phyloP scores from a whole-genome alignment of 805 yeast genomes.

The Metschnikowia shivogae region DNA sequence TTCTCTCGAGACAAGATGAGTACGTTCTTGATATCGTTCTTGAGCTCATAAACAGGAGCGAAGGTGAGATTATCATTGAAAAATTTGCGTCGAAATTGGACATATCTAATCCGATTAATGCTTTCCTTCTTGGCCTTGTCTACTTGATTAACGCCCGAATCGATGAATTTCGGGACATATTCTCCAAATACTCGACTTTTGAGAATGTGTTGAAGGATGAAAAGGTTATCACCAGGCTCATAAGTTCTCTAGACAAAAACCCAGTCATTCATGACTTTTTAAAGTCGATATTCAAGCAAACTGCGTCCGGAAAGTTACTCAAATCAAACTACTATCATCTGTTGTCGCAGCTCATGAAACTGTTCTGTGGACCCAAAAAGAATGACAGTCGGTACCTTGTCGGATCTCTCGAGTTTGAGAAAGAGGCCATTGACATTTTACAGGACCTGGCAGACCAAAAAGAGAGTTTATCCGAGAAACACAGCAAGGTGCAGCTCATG shows the following conservation, averaged over 20 bases:
- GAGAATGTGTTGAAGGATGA: constrained; percentile 9
- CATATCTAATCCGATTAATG: constrained; percentile 18
- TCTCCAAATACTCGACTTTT: constrained; percentile 22
- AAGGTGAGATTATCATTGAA: constrained; percentile 8
- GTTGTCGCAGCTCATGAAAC: constrained; percentile 20
- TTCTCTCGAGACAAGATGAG: constrained; percentile 5
- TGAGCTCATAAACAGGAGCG: constrained; percentile 15
- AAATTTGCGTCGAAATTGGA: constrained; percentile 17
- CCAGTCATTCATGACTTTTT: constrained; percentile 20
- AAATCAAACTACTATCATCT: constrained; percentile 30
- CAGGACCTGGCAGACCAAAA: constrained; percentile 1
- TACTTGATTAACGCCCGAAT: constrained; percentile 28
- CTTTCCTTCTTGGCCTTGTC: constrained; percentile 33
- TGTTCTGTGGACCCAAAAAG: not conserved
- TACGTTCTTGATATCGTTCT: constrained; percentile 12
- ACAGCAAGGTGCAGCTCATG: constrained; percentile 3
- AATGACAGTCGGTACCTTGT: not conserved
- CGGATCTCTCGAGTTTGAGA: constrained; percentile 3
- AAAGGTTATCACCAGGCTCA: constrained; percentile 11
- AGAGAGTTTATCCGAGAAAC: constrained; percentile 1
- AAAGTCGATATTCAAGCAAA: constrained; percentile 17
- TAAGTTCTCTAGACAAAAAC: constrained; percentile 14
- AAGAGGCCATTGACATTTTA: constrained; percentile 22
- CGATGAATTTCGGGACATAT: constrained; percentile 20
- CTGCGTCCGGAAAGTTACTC: constrained; percentile 10